Conservation (phyloP, 176 grass and related monocot genomes). For the Oryza longistaminata region DNA sequence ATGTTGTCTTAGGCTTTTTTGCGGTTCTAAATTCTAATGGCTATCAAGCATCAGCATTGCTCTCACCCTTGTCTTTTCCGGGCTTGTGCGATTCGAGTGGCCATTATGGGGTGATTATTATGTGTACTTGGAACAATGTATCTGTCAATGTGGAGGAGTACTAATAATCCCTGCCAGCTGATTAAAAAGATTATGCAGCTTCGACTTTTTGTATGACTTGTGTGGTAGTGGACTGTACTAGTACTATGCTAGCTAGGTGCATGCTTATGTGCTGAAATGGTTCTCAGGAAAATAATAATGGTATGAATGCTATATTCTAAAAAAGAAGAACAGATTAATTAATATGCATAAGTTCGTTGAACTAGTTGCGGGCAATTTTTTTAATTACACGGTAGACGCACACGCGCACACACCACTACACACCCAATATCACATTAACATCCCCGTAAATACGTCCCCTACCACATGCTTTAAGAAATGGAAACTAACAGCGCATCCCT, state of each 20-base stretch:
- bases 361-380: not conserved
- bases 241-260: not conserved
- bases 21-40: constrained; percentile 38
- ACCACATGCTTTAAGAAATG: too few species aligned
- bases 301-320: not conserved
- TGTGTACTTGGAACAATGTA: not conserved
- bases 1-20: not conserved
- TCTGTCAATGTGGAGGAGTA: not conserved
- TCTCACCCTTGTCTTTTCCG: not conserved
- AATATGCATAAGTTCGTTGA: not conserved
- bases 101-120: constrained; percentile 8
- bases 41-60: not conserved
- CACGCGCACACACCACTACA: too few species aligned
- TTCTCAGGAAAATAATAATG: not conserved
- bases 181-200: not conserved
- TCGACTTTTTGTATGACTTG: not conserved
- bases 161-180: not conserved
- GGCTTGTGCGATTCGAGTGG: constrained; percentile 33
- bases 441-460: too few species aligned
- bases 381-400: not conserved
- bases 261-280: not conserved
- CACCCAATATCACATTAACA: too few species aligned
- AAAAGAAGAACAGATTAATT: too few species aligned
- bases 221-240: not conserved
- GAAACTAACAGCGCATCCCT: too few species aligned